Evolutionary conservation across 2,329 filamentous ascomycete genomes (phyloP).

Genomic region (Rhynchosporium secalis): DNA sequence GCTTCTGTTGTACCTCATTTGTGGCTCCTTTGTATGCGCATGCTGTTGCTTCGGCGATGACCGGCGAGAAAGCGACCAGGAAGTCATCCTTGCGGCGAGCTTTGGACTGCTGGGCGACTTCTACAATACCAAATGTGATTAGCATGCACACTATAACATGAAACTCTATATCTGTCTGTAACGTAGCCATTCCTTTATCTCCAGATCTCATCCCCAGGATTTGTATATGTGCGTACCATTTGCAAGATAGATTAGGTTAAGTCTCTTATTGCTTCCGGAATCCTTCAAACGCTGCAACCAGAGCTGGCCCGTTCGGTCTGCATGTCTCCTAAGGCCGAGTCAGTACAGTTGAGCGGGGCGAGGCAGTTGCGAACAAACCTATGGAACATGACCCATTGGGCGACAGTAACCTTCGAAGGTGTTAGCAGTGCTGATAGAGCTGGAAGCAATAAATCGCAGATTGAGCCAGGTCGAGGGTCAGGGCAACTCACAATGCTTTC

Average conservation of each 20-base stretch:
- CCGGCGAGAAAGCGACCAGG: constrained; percentile 83
- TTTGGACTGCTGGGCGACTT: constrained; percentile 95
- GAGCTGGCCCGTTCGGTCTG: constrained; percentile 85
- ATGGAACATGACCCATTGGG: constrained; percentile 99
- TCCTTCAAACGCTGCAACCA: constrained; percentile 92
- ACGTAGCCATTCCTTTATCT: background rate
- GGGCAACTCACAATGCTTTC: constrained; percentile 70
- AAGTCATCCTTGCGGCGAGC: constrained; percentile 92
- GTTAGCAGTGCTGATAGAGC: constrained; percentile 12
- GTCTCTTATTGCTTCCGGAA: constrained; percentile 77
- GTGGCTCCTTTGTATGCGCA: constrained; percentile 89
- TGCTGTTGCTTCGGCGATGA: constrained; percentile 87
- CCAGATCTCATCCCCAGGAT: constrained; percentile 1
- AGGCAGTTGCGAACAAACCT: constrained; percentile 66
- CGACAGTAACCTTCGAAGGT: constrained; percentile 65
- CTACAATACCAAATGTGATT: constrained; percentile 48
- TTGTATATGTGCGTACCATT: constrained; percentile 65
- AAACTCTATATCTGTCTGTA: constrained; percentile 16
- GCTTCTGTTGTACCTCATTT: constrained; percentile 81
- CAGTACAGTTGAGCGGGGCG: constrained; percentile 32
- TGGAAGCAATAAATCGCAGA: no score
- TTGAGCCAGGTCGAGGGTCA: background rate
- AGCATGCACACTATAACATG: constrained; percentile 20
- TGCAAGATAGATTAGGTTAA: constrained; percentile 91
- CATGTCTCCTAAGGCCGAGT: constrained; percentile 69